Base-by-base conservation (phyloP, 2,329 filamentous ascomycete species). In the Fusarium zealandicum region DNA sequence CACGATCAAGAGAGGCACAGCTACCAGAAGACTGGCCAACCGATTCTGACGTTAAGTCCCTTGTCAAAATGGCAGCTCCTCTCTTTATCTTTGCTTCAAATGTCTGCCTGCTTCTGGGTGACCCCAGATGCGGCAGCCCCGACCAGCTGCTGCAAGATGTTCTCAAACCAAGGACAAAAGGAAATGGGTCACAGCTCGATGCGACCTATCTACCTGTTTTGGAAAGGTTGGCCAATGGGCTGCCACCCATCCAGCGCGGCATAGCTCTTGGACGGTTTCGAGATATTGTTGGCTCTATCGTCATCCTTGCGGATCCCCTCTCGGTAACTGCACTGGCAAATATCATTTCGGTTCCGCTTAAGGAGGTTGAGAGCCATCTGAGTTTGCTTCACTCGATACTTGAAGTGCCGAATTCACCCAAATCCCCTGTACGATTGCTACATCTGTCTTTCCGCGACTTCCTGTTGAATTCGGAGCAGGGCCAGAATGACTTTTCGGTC, bases 1-100 rank as follows among this genome's bases (percentile, higher is more conserved):
- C 20, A 6, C 4, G 4, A 20, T 20, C 20, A 6, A 6, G 4
- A 20, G 20, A 20, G 6, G 20, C 4, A 20, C 20, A 20, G 6
- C 6, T 20, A 6, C 20, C 20, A 20, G 20, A 20, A 4, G 20
- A 20, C 20, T 20, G 20, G 20, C 20, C 20, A 4, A 6, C 4
- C 20, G 20, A 6, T 4, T 20, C 20, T 6, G 6, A 4, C 20
- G 6, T 20, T 20, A 4, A 20, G 20, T 6, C 4, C 20, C 63
- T 75, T 2, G 46, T 69, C 2, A 6, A 54, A 11, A 71, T 67
- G 49, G 67, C 75, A 1, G 51, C 65, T 2, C 72, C 73, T 0
- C 59, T 77, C 0, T 75, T 75, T 45, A 75, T 75, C 38, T 72
- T 69, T 20, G 73, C 73, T 1, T 65, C 72, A 10, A 75, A 72